Percentiles rank a stretch among this genome's conserved stretches.
phyloP scores from a whole-genome alignment of 2,329 filamentous ascomycete species.

The Fusarium xyrophilum region DNA sequence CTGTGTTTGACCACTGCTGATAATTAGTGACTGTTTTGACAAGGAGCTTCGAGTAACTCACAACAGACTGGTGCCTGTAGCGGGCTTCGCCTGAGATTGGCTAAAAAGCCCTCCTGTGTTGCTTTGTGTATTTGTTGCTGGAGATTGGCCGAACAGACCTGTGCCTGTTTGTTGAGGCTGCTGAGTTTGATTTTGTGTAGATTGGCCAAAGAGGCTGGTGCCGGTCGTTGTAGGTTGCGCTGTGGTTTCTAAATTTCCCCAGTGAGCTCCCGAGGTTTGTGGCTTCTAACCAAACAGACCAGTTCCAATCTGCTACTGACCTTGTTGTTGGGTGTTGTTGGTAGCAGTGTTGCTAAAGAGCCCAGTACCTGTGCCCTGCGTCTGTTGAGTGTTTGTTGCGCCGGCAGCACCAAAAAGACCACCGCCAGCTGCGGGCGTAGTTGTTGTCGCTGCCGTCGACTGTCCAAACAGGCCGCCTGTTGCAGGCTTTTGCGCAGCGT shows the following conservation, averaged over 20 bases:
- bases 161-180: conserved; percentile 37
- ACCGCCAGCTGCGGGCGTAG: conserved; percentile 35
- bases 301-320: conserved; percentile 24
- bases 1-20: conserved; percentile 43
- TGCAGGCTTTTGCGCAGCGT: conserved; percentile 38
- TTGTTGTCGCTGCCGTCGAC: conserved; percentile 33
- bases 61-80: conserved; percentile 43
- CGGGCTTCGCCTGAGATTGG: conserved; percentile 46
- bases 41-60: conserved; percentile 27
- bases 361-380: conserved; percentile 34
- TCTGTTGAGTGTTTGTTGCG: conserved; percentile 41
- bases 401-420: conserved; percentile 45
- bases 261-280: conserved; percentile 28
- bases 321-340: conserved; percentile 37
- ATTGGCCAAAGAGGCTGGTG: conserved; percentile 40
- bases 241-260: conserved; percentile 26
- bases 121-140: conserved; percentile 28
- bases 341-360: conserved; percentile 44
- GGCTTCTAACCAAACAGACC: conserved; percentile 26
- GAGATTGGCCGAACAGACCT: conserved; percentile 43
- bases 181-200: conserved; percentile 25
- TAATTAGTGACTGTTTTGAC: conserved; percentile 22
- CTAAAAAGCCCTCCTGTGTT: conserved; percentile 45
- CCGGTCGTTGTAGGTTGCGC: conserved; percentile 23
- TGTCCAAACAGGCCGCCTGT: conserved; percentile 45